These are phyloP conservation scores for Lanzia echinophila DNA, from an alignment of 2,329 filamentous ascomycete genomes.

Conservation along the genomic window DNA sequence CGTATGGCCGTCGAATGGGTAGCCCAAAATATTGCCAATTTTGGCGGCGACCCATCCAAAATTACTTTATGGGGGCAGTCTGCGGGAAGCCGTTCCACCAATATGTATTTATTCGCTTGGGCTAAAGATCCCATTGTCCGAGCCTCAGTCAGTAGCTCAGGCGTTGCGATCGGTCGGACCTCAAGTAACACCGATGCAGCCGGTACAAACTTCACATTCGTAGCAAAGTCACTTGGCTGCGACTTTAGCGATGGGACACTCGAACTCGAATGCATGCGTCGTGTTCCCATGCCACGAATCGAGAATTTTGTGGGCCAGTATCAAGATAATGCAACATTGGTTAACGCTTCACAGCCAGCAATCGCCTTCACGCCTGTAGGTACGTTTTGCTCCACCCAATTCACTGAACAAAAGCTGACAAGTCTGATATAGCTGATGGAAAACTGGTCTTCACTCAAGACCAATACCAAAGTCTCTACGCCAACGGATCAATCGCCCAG, in stretches of 20 bases:
- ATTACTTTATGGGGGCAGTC: conserved; percentile 49
- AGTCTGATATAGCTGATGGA: neutral
- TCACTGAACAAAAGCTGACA: neutral
- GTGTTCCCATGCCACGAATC: conserved; percentile 7
- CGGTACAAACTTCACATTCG: conserved; percentile 8
- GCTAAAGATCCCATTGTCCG: conserved; percentile 21
- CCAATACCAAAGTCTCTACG: conserved; percentile 7
- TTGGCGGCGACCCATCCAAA: conserved; percentile 50
- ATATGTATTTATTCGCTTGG: conserved; percentile 20
- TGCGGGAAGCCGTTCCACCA: conserved; percentile 48
- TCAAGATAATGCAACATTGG: conserved; percentile 10
- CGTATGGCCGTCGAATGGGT: conserved; percentile 34
- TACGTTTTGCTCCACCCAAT: neutral
- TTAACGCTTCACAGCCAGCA: conserved; percentile 5
- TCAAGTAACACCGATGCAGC: conserved; percentile 2
- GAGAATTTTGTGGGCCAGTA: conserved; percentile 6
- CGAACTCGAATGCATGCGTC: conserved; percentile 6
- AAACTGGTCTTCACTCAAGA: conserved; percentile 8
- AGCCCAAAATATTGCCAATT: conserved; percentile 44
- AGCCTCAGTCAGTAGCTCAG: conserved; percentile 17
- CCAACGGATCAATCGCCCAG: conserved; percentile 1
- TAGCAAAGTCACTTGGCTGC: conserved; percentile 8
- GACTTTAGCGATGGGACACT: conserved; percentile 1
- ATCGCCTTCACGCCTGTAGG: conserved; percentile 1
- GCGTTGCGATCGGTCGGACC: conserved; percentile 8